Evolutionary conservation across 75 land plant genomes (phyloP), one percentile per base, ranked within the genome.

Genomic region (Picea sitchensis): DNA sequence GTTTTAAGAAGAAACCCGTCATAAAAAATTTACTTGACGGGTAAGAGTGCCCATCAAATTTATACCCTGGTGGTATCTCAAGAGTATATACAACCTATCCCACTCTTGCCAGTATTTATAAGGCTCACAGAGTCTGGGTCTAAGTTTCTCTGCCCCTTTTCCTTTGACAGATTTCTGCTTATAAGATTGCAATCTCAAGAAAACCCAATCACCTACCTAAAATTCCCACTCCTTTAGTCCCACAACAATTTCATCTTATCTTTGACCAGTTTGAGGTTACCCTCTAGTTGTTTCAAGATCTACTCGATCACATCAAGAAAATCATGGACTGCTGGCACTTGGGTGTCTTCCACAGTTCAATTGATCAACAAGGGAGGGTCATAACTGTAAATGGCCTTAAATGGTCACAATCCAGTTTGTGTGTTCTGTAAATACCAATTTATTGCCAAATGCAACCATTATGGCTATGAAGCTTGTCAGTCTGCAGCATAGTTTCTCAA

Each of bases 121-220:
- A 65, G 41, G 36, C 5, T 32, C 6, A 67, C 18, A 15, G 41
- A 32, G 18, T 15, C 71, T 3, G 17, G 71, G 44, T 20, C 18
- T 32, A 15, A 11, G 32, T 15, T 67, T 34, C 44, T 67, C 7
- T 67, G 41, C 71, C 32, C 56, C n/a, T 15, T 34, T 67, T 18
- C 71, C 44, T 34, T 67, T 34, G 2, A 18, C 4, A 67, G 32
- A 38, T 67, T 17, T 67, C 71, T 67, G 44, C 11, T 51, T 67
- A 67, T 17, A 67, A 67, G 71, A 20, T 14, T 67, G 71, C 36
- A 67, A 34, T 67, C 44, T 34, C 71, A 67, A 67, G 20, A 38
- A 36, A 67, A 32, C 36, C 20, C 14, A 2, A 67, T 34, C 36
- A 17, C 41, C 41, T 5, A 67, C 20, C 44, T 67, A 44, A 67